Evolutionary conservation across 805 yeast species (phyloP), one percentile per base, ranked within the genome.

Genomic region (Pichia cabralensis): DNA sequence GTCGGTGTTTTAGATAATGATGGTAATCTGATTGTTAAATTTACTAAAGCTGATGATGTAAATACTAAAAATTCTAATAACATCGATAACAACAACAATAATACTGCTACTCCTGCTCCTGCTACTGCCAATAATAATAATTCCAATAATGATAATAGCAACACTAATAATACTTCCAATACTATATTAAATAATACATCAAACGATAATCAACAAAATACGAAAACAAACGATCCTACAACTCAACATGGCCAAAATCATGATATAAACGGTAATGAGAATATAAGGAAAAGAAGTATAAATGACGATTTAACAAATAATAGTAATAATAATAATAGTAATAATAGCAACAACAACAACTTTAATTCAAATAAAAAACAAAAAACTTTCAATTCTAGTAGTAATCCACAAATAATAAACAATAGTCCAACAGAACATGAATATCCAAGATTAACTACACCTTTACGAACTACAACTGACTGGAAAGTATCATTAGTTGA

Each of bases 401-500:
- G n/a, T n/a, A n/a, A n/a, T n/a, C n/a, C n/a, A n/a, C n/a, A n/a
- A n/a, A n/a, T n/a, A n/a, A n/a, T n/a, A n/a, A n/a, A n/a, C n/a
- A n/a, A n/a, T n/a, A n/a, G n/a, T n/a, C n/a, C n/a, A n/a, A n/a
- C n/a, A n/a, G n/a, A n/a, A n/a, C n/a, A n/a, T n/a, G n/a, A n/a
- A 11, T 34, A 34, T 30, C 21, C 30, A 23, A 16, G 39, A 22
- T 36, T 39, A 13, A 15, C 56, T 39, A 38, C 50, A 3, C 57
- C 58, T 2, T 39, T 55, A 4, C 46, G 35, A 19, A 45, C 53
- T 3, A 41, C 39, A 26, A 66, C 72, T 8, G 84, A 80, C 42
- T 80, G 86, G 88, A 68, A 64, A 42, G 80, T 69, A 48, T 60
- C 74, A 1, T 44, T 77, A 21, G 55, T 64, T 26, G 70, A 67